These are phyloP conservation scores for Penicillium brasilianum DNA, from an alignment of 2,329 filamentous ascomycete species.

Conservation along the genomic window DNA sequence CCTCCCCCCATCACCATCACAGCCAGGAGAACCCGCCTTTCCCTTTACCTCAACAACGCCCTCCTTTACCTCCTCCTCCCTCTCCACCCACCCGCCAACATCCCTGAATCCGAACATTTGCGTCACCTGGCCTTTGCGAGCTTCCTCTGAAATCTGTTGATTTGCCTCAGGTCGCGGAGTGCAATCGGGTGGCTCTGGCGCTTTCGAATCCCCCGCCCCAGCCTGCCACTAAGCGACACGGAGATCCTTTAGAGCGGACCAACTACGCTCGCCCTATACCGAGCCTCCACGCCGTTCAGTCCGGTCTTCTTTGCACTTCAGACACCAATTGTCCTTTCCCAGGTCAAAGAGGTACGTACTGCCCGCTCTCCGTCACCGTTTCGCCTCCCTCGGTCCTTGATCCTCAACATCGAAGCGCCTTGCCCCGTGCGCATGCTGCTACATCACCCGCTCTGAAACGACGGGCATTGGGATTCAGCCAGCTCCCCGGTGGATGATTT, in stretches of 20 bases:
- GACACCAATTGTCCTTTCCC: slow-evolving; percentile 27
- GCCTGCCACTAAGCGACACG: slow-evolving; percentile 49
- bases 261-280: slow-evolving; percentile 26
- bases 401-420: slow-evolving; percentile 19
- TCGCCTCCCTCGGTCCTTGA: slow-evolving; percentile 14
- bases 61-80: slow-evolving; percentile 21
- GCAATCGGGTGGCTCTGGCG: slow-evolving; percentile 28
- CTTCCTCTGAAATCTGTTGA: not conserved
- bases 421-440: slow-evolving; percentile 33
- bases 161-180: slow-evolving; percentile 16
- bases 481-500: slow-evolving; percentile 1
- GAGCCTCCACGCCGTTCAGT: slow-evolving; percentile 18
- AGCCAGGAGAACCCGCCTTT: slow-evolving; percentile 37
- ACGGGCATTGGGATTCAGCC: slow-evolving; percentile 22
- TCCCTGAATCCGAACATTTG: slow-evolving; percentile 1
- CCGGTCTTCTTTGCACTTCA: slow-evolving; percentile 11
- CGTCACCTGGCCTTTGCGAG: slow-evolving; percentile 5
- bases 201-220: slow-evolving; percentile 42
- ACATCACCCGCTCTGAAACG: slow-evolving; percentile 22
- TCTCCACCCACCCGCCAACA: slow-evolving; percentile 16
- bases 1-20: slow-evolving; percentile 32
- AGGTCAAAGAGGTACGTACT: slow-evolving; percentile 25
- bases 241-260: slow-evolving; percentile 41
- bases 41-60: slow-evolving; percentile 31
- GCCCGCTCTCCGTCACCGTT: slow-evolving; percentile 1